Conservation (phyloP, 192 early-diverging fungal genomes). For the Backusella circina region DNA sequence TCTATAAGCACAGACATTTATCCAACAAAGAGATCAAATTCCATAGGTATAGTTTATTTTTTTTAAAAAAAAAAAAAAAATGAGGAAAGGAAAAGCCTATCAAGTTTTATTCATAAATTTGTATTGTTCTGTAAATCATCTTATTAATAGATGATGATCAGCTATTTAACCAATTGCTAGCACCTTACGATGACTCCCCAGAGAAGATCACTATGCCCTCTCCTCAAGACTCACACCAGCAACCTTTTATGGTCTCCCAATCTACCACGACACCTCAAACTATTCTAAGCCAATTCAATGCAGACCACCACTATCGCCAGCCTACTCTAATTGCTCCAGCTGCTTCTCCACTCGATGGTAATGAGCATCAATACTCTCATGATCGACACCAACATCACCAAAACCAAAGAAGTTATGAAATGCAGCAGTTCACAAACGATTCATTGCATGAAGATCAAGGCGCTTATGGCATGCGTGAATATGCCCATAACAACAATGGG, state of each 20-base stretch:
- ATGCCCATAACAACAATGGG: neutral
- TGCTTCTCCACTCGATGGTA: neutral
- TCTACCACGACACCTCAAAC: neutral
- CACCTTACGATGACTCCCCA: neutral
- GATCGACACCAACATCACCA: neutral
- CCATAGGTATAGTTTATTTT: neutral
- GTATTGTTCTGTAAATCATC: neutral
- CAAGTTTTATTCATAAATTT: neutral
- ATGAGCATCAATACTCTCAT: neutral
- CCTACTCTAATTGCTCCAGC: neutral
- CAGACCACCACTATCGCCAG: neutral
- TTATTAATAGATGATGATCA: neutral
- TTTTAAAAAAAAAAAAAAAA: neutral
- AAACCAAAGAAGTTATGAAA: neutral
- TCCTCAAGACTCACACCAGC: neutral
- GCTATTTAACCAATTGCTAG: slow-evolving; percentile 4
- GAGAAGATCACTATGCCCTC: neutral
- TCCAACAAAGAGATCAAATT: neutral
- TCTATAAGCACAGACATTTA: neutral
- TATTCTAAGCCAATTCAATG: neutral
- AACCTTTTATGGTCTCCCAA: neutral
- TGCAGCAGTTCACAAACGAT: neutral
- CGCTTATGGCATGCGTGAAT: neutral
- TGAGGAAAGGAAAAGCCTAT: neutral
- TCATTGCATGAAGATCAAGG: neutral